Evolutionary conservation across 306 rosid genomes (phyloP), one percentile per base, ranked within the genome.

Genomic region (Delonix regia): DNA sequence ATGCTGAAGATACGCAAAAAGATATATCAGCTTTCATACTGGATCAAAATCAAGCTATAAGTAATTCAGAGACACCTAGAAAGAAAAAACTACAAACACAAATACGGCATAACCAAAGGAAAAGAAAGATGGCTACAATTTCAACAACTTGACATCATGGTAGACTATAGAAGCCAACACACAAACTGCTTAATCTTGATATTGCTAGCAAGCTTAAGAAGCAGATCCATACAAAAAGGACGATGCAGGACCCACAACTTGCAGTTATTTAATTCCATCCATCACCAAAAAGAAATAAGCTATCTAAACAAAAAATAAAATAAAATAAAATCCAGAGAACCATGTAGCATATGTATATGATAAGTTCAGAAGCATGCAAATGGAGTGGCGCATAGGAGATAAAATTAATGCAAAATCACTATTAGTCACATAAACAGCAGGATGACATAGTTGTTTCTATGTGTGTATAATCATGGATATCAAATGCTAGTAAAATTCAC

Each of bases 1-100:
- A 94, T 94, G 94, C 98, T 94, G 36, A 70, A 80, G 22, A 56
- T 34, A 81, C 71, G 53, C 79, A 73, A 84, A 55, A 73, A 77
- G 28, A 60, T 71, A 24, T 73, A 78, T 85, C 68, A 84, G 74
- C 64, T 69, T 51, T 9, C 64, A n/a, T 27, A 69, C n/a, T 48
- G 73, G 64, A 48, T 56, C 45, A 65, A 76, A 64, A 57, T 33
- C 64, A 80, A 57, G 65, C 57, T 80, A 60, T n/a, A 30, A 66
- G 19, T 16, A 63, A 61, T 69, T 24, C 59, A 70, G 59, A 61
- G 33, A 76, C 75, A 76, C 64, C 13, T 30, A n/a, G 6, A n/a
- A 65, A n/a, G 5, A 27, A 63, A 65, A 65, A 18, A 63, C n/a
- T 7, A 34, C 44, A 34, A 19, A 61, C 68, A 19, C 60, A n/a